These are phyloP conservation scores for Trichoderma breve DNA, from an alignment of 2,329 filamentous ascomycete species.

Conservation along the genomic window DNA sequence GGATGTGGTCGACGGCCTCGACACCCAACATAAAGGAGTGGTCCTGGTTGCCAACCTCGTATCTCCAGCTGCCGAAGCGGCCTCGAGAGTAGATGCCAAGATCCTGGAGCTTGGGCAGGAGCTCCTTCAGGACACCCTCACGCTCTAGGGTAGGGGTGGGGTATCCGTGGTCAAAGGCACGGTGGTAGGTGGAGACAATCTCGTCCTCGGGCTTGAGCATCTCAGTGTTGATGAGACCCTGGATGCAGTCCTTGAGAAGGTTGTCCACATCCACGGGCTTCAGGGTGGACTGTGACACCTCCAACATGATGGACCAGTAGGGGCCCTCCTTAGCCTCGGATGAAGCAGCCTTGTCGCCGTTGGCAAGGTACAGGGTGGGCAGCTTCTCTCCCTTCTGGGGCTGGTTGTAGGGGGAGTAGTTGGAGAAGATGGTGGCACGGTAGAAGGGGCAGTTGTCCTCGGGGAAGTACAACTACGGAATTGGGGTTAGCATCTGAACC, in stretches of 20 bases:
- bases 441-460: constrained; percentile 99
- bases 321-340: constrained; percentile 78
- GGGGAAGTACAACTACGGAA: constrained; percentile 82
- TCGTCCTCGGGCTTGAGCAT: constrained; percentile 91
- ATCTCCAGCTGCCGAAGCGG: constrained; percentile 96
- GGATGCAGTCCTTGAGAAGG: constrained; percentile 85
- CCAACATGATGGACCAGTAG: constrained; percentile 99
- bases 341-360: constrained; percentile 77
- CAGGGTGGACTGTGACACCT: constrained; percentile 92
- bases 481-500: background rate
- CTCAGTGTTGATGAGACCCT: constrained; percentile 95
- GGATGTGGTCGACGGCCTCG: constrained; percentile 86
- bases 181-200: constrained; percentile 97
- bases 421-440: constrained; percentile 99
- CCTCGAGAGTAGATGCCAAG: constrained; percentile 93
- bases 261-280: constrained; percentile 89
- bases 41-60: constrained; percentile 96
- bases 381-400: constrained; percentile 79
- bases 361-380: constrained; percentile 77
- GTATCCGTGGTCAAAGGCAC: constrained; percentile 97
- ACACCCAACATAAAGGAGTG: constrained; percentile 98
- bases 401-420: constrained; percentile 99
- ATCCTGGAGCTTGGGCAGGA: constrained; percentile 88
- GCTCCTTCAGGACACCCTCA: constrained; percentile 87
- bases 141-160: constrained; percentile 93